phyloP scores from a whole-genome alignment of 192 early-diverging fungal genomes.

The Coemansia sp. region DNA sequence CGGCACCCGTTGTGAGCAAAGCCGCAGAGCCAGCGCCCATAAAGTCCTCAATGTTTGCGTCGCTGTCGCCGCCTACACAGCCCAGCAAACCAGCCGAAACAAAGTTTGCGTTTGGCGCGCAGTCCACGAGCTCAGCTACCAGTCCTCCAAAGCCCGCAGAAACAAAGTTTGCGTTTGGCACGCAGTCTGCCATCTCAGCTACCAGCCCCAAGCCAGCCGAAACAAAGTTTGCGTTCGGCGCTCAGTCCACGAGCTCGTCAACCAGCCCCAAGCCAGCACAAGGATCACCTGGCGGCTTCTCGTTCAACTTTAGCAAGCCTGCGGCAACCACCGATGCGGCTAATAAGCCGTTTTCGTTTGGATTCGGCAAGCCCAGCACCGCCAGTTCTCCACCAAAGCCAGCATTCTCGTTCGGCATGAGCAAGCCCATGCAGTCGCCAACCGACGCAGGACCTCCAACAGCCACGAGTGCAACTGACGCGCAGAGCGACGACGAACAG shows the following conservation, averaged over 20 bases:
- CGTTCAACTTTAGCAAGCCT: slow-evolving; percentile 34
- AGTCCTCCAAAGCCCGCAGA: background rate
- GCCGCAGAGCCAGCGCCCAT: background rate
- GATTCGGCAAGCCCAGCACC: slow-evolving; percentile 12
- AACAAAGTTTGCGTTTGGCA: slow-evolving; percentile 3
- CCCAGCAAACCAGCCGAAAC: background rate
- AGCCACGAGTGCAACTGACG: slow-evolving; percentile 1
- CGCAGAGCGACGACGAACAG: background rate
- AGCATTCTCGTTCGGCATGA: slow-evolving; percentile 46
- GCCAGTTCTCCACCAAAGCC: slow-evolving; percentile 18
- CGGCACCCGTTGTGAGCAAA: background rate
- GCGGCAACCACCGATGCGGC: slow-evolving; percentile 7
- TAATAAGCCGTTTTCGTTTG: slow-evolving; percentile 45
- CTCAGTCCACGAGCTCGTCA: background rate
- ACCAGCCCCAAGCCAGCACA: slow-evolving; percentile 11
- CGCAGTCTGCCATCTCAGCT: background rate
- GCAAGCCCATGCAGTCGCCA: slow-evolving; percentile 7
- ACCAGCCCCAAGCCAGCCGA: slow-evolving; percentile 4
- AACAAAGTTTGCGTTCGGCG: slow-evolving; percentile 5
- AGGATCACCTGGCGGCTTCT: slow-evolving; percentile 19
- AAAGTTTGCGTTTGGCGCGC: slow-evolving; percentile 2
- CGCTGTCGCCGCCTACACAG: background rate
- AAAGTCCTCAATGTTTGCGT: slow-evolving; percentile 7
- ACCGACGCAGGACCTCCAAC: background rate
- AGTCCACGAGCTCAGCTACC: background rate